phyloP scores from a whole-genome alignment of 768 basidiomycete species.

The Ephemerocybe angulata region DNA sequence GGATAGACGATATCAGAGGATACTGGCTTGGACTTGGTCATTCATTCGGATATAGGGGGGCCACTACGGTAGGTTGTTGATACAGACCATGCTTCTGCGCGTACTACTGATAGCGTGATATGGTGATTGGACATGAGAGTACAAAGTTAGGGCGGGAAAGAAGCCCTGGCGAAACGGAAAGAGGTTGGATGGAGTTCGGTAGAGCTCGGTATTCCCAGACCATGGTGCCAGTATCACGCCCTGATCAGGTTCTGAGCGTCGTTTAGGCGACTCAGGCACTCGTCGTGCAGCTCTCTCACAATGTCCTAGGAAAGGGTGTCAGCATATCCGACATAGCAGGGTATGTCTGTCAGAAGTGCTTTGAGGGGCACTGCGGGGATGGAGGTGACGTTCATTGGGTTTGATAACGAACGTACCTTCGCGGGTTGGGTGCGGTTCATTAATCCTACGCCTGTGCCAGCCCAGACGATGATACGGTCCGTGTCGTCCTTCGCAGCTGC shows the following conservation, averaged over 20 bases:
- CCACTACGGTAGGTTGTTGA: too few relatives aligned
- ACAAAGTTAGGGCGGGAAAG: too few relatives aligned
- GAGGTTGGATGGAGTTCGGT: not conserved
- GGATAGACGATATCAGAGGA: too few relatives aligned
- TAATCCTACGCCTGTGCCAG: slow-evolving; percentile 61
- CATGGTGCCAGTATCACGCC: not conserved
- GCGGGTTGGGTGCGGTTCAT: slow-evolving; percentile 42
- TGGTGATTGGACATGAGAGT: too few relatives aligned
- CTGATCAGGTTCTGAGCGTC: not conserved
- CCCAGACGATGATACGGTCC: slow-evolving; percentile 60
- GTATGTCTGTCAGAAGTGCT: slow-evolving; percentile 1
- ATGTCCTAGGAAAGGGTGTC: slow-evolving; percentile 43
- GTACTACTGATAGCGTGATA: too few relatives aligned
- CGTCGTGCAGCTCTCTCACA: slow-evolving; percentile 48
- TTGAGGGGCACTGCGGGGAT: too few relatives aligned
- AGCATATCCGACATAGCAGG: not conserved
- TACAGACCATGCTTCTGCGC: too few relatives aligned
- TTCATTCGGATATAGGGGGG: too few relatives aligned
- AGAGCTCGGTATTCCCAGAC: not conserved
- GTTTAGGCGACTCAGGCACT: slow-evolving; percentile 36
- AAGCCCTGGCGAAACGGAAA: not conserved
- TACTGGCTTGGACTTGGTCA: too few relatives aligned
- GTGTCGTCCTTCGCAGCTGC: slow-evolving; percentile 44
- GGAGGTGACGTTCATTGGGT: too few relatives aligned
- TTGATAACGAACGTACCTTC: too few relatives aligned